Evolutionary conservation across 257 asterid species (phyloP), one percentile per base, ranked within the genome.

Genomic region (Cordia subcordata): DNA sequence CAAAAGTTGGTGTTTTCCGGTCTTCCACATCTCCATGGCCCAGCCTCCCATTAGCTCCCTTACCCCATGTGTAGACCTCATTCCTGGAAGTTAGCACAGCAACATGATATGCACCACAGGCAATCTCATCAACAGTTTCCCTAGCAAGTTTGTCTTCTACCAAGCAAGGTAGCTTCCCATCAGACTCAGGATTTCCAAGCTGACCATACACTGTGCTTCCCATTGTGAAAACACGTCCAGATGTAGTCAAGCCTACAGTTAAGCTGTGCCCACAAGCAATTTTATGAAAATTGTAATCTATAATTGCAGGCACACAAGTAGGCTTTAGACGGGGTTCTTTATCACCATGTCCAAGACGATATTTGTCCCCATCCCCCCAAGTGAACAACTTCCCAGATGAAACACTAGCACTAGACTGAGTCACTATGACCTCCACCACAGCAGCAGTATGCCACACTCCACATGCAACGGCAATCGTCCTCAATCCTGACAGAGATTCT

Each of bases 391-490:
- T 90, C 42, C 94, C 96, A 38, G 98, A 87, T n/a, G 97, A 80
- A 65, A 81, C 68, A 67, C 91, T 87, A 18, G 96, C 73, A 70
- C 87, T 81, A 33, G 95, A 80, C 54, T 87, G 98, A 6, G 94
- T 87, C 58, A 69, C 94, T 3, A 90, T 85, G 17, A 90, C 98
- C 68, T 90, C 96, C 39, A 90, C 95, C 16, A 90, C 84, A 32
- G 98, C 96, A 52, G 97, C 93, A 27, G 97, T 90, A 69, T 90
- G 97, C 97, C 97, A 90, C 59, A 90, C 97, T 18, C 97, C 98
- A 72, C 98, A 90, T 33, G 98, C 88, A 60, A 85, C 95, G 16
- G 98, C 82, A 57, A 87, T 64, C 0, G 96, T 90, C 78, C 97
- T 76, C 76, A 90, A 67, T 54, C 96, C 98, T 18, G 86, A 69